phyloP scores from a whole-genome alignment of 208 protist genomes.

The Crithidia mellificae region DNA sequence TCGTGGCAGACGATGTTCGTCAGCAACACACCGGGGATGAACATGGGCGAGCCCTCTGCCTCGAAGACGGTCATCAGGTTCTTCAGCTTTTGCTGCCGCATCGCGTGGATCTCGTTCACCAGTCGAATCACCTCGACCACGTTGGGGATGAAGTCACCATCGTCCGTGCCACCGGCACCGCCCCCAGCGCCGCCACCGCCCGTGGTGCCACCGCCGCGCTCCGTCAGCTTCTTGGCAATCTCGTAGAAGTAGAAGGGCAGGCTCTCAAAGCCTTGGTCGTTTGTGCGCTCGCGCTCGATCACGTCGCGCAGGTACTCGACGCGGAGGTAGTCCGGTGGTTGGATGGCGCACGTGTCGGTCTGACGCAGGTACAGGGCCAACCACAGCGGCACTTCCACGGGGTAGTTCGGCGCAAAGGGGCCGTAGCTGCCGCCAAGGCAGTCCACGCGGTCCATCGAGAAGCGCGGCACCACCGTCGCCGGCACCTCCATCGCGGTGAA shows the following conservation, averaged over 20 bases:
- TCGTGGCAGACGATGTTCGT: conserved; percentile 85
- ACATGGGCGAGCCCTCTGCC: conserved; percentile 67
- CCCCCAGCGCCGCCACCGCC: not conserved
- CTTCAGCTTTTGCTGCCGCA: conserved; percentile 79
- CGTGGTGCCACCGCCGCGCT: conserved; percentile 34
- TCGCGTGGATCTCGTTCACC: conserved; percentile 68
- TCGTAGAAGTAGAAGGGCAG: conserved; percentile 91
- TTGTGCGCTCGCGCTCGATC: conserved; percentile 61
- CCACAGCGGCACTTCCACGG: conserved; percentile 82
- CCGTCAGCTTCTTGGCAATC: conserved; percentile 54
- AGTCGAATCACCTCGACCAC: conserved; percentile 75
- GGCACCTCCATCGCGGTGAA: conserved; percentile 76
- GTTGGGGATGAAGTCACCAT: conserved; percentile 55
- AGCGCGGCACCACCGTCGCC: conserved; percentile 80
- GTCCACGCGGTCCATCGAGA: conserved; percentile 75
- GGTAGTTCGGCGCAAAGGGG: conserved; percentile 80
- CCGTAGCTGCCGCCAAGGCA: conserved; percentile 69
- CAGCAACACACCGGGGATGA: conserved; percentile 85
- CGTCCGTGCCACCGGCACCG: conserved; percentile 20
- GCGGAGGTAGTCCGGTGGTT: conserved; percentile 58
- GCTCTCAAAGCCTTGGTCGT: conserved; percentile 72
- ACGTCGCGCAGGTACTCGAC: conserved; percentile 57
- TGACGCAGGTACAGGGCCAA: conserved; percentile 82
- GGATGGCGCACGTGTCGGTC: conserved; percentile 80
- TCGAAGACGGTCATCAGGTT: conserved; percentile 84